phyloP scores from a whole-genome alignment of 805 yeast species.

The Ogataea corticis region DNA sequence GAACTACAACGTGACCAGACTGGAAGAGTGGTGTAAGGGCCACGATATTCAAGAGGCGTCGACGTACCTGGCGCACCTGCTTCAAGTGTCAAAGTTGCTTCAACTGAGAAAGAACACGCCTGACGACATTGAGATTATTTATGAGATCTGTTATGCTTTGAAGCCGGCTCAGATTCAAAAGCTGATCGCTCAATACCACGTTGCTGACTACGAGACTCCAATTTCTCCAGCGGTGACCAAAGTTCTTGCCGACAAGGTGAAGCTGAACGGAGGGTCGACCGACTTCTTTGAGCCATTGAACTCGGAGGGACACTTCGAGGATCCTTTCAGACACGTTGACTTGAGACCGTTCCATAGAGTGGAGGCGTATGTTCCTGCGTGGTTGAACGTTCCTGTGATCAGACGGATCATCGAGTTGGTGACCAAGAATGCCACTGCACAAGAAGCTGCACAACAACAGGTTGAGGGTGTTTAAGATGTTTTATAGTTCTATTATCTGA shows the following conservation, averaged over 20 bases:
- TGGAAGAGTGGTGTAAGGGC: constrained; percentile 98
- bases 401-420: constrained; percentile 87
- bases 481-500: too few relatives aligned
- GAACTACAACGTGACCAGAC: constrained; percentile 92
- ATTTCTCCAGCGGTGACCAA: constrained; percentile 78
- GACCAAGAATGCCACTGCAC: constrained; percentile 77
- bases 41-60: constrained; percentile 90
- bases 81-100: constrained; percentile 89
- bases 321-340: constrained; percentile 75
- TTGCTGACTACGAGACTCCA: constrained; percentile 94
- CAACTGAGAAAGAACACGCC: constrained; percentile 88
- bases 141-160: constrained; percentile 92
- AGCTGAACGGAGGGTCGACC: constrained; percentile 52
- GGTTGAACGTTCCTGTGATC: constrained; percentile 85
- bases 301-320: constrained; percentile 74
- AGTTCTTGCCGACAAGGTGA: constrained; percentile 78
- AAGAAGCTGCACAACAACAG: constrained; percentile 41
- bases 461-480: not conserved
- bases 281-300: constrained; percentile 73
- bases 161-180: constrained; percentile 96
- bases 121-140: constrained; percentile 87
- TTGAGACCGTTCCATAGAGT: constrained; percentile 77
- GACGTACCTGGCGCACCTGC: constrained; percentile 76
- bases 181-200: constrained; percentile 81
- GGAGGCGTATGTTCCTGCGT: constrained; percentile 92